These are phyloP conservation scores for Paracorniculantispora psalliotae DNA, from an alignment of 2,329 filamentous ascomycete genomes.

Conservation along the genomic window DNA sequence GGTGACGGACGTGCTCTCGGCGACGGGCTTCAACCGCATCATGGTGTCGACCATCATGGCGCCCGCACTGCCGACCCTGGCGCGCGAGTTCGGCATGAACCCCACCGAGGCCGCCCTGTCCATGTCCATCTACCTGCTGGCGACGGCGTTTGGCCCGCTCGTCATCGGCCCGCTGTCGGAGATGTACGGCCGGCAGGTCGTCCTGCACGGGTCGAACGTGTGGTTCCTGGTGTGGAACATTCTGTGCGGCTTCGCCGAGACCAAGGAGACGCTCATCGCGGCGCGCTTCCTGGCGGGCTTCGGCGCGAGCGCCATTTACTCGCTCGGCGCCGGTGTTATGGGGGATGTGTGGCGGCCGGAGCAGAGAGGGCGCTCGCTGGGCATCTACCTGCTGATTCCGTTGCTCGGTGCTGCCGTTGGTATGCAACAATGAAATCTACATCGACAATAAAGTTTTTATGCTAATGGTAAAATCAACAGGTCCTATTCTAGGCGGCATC, in stretches of 20 bases:
- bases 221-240: slow-evolving; percentile 48
- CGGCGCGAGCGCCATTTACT: slow-evolving; percentile 41
- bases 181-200: slow-evolving; percentile 38
- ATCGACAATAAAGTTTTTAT: too few relatives aligned
- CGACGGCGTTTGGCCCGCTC: slow-evolving; percentile 39
- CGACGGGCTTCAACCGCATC: slow-evolving; percentile 46
- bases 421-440: slow-evolving; percentile 17
- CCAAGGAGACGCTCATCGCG: slow-evolving; percentile 36
- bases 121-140: slow-evolving; percentile 39
- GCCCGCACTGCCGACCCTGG: slow-evolving; percentile 44
- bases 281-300: slow-evolving; percentile 44
- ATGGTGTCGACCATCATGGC: slow-evolving; percentile 50
- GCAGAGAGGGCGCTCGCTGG: slow-evolving; percentile 37
- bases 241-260: slow-evolving; percentile 36
- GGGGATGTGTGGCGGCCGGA: slow-evolving; percentile 43
- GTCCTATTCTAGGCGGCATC: slow-evolving; percentile 36
- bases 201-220: slow-evolving; percentile 41
- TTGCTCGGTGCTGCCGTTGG: slow-evolving; percentile 35
- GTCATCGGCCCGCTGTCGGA: slow-evolving; percentile 43
- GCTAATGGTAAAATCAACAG: slow-evolving; percentile 14
- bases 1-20: slow-evolving; percentile 43
- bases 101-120: slow-evolving; percentile 42
- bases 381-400: slow-evolving; percentile 34
- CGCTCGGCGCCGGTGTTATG: slow-evolving; percentile 42
- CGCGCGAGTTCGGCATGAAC: slow-evolving; percentile 46